Percentiles rank a stretch among this genome's conserved stretches.
Conservation (phyloP, 208 protist genomes). For the Trypanosoma boissoni region DNA sequence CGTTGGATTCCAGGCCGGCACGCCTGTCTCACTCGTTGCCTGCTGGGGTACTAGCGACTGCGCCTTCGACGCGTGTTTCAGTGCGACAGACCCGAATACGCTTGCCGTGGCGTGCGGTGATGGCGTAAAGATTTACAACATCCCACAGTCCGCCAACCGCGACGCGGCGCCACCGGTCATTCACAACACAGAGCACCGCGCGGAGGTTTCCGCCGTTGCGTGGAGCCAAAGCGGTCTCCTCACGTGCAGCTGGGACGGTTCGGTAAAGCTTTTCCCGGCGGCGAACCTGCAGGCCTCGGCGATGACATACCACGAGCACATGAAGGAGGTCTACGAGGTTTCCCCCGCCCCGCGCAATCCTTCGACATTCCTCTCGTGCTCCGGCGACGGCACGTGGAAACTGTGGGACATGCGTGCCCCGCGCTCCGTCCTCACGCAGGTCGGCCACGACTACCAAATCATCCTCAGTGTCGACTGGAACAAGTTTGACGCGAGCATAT, state of each 20-base stretch:
- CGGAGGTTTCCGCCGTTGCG: slow-evolving; percentile 75
- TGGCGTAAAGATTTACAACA: slow-evolving; percentile 86
- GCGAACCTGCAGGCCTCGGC: slow-evolving; percentile 50
- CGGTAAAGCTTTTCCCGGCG: slow-evolving; percentile 80
- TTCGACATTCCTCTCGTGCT: slow-evolving; percentile 83
- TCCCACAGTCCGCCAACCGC: slow-evolving; percentile 66
- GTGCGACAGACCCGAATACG: slow-evolving; percentile 73
- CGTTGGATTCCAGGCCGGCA: slow-evolving; percentile 40
- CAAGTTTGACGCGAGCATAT: slow-evolving; percentile 86
- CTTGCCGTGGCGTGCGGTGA: slow-evolving; percentile 84
- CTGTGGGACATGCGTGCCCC: slow-evolving; percentile 80
- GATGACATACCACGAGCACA: slow-evolving; percentile 76
- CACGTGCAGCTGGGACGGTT: slow-evolving; percentile 82
- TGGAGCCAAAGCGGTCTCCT: slow-evolving; percentile 85
- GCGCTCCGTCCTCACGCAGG: slow-evolving; percentile 73
- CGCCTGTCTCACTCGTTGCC: slow-evolving; percentile 54
- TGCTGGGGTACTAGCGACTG: slow-evolving; percentile 86
- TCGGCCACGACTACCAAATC: slow-evolving; percentile 82
- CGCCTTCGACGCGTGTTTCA: slow-evolving; percentile 85
- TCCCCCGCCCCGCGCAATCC: slow-evolving; percentile 65
- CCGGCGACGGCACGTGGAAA: slow-evolving; percentile 89
- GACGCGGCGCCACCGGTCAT: slow-evolving; percentile 70
- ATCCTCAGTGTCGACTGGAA: slow-evolving; percentile 91
- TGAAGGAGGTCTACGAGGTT: slow-evolving; percentile 91
- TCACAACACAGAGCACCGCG: slow-evolving; percentile 75